Base-by-base conservation (phyloP, 805 yeast species). In the Saturnispora saitoi region DNA sequence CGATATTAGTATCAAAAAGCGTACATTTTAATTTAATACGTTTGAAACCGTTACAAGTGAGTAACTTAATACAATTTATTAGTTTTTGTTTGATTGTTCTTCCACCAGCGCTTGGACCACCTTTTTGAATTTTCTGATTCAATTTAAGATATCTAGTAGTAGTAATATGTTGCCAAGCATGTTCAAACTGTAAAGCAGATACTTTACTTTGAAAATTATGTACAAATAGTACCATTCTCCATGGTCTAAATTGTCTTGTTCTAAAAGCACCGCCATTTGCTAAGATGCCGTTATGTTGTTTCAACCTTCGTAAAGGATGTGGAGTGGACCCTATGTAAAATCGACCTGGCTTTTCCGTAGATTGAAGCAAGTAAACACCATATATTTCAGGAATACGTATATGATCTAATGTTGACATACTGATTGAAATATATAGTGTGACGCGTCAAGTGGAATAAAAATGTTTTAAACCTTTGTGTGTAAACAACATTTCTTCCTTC, bases 241-340 rank as follows among this genome's bases (percentile, higher is more conserved):
- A 86, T 0, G 95, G 95, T 47, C 91, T 63, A 31, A 69, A 71
- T 0, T 80, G 80, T 54, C 72, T 80, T 0, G 95, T 86, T 42
- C 78, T 62, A 57, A 69, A 80, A 0, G 95, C 95, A 2, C 95
- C 93, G 1, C 86, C 86, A 2, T 60, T 63, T 19, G 62, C 56
- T 12, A 82, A 59, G 2, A 73, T 78, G 3, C 95, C 95, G 65
- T 86, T 86, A 60, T 86, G 95, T 56, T 86, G 95, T 36, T 88
- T 61, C 3, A 87, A 68, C 43, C 95, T 63, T 54, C 75, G 57
- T 3, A 67, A 59, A 0, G 95, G 95, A 57, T 85, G 76, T 1
- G 93, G 91, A 0, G 95, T 84, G 0, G 95, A 86, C 0, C 95
- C 95, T 4, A 86, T 76, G 58, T 86, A 86, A 56, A 81, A 80